Conservation (phyloP, 371 early-diverging fungal species). For the Neoconidiobolus thromboides region DNA sequence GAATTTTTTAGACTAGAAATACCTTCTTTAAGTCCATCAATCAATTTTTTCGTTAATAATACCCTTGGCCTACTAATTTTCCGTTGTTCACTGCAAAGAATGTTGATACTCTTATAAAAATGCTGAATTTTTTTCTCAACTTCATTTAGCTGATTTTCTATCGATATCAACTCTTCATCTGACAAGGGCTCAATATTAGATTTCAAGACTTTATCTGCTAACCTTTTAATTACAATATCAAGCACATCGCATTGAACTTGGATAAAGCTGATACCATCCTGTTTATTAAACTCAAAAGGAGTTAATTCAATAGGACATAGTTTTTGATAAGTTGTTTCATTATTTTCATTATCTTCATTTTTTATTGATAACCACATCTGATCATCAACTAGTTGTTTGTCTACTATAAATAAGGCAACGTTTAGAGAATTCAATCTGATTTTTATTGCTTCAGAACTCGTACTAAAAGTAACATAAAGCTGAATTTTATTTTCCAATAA, state of each 20-base stretch:
- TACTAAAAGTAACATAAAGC: slow-evolving; percentile 5
- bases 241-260: no score
- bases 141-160: background rate
- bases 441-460: slow-evolving; percentile 8
- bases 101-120: slow-evolving; percentile 6
- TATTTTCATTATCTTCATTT: background rate
- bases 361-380: background rate
- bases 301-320: no score
- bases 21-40: slow-evolving; percentile 11
- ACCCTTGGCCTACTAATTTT: slow-evolving; percentile 7
- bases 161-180: slow-evolving; percentile 9
- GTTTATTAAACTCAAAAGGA: no score
- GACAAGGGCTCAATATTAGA: background rate
- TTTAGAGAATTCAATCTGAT: slow-evolving; percentile 2
- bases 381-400: background rate
- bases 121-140: background rate
- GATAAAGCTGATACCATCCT: no score
- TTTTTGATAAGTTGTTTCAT: no score
- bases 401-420: slow-evolving; percentile 1
- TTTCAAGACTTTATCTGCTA: no score
- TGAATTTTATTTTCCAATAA: slow-evolving; percentile 9
- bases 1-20: slow-evolving; percentile 12
- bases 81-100: background rate
- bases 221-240: no score
- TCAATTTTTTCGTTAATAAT: slow-evolving; percentile 7